phyloP scores from a whole-genome alignment of 768 basidiomycete species.

The Inosperma sp. region DNA sequence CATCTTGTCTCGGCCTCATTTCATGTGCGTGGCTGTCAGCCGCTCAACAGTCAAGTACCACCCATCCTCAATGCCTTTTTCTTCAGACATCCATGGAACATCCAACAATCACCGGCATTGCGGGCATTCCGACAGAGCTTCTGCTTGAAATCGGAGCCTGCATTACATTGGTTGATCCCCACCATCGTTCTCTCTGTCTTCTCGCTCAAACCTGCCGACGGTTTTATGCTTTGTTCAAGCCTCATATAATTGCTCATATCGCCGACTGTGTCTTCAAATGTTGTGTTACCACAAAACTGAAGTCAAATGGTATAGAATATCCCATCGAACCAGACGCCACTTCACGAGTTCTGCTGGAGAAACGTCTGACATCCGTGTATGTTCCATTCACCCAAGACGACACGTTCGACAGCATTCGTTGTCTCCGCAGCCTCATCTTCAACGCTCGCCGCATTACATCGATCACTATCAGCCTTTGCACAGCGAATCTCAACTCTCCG shows the following conservation, averaged over 20 bases:
- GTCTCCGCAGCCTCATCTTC: background rate
- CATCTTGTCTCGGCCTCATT: too few species aligned
- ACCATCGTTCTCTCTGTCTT: background rate
- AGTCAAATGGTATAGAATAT: too few species aligned
- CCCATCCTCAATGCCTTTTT: too few species aligned
- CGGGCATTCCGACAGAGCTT: conserved; percentile 3
- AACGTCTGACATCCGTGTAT: background rate
- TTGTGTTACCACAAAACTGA: too few species aligned
- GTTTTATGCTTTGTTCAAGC: background rate
- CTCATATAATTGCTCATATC: background rate
- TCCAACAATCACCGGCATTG: background rate
- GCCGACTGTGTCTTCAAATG: background rate
- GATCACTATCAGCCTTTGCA: background rate
- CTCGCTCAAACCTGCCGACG: conserved; percentile 3
- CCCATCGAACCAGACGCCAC: background rate
- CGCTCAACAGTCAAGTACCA: too few species aligned
- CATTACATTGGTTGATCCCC: background rate
- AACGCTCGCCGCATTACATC: background rate
- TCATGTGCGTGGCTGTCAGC: too few species aligned
- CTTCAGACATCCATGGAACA: background rate
- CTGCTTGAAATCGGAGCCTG: background rate
- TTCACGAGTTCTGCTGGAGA: background rate
- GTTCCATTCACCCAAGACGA: background rate
- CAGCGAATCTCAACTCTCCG: background rate
- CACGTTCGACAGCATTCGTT: background rate